phyloP scores from a whole-genome alignment of 768 basidiomycete genomes.

The Terana coerulea region DNA sequence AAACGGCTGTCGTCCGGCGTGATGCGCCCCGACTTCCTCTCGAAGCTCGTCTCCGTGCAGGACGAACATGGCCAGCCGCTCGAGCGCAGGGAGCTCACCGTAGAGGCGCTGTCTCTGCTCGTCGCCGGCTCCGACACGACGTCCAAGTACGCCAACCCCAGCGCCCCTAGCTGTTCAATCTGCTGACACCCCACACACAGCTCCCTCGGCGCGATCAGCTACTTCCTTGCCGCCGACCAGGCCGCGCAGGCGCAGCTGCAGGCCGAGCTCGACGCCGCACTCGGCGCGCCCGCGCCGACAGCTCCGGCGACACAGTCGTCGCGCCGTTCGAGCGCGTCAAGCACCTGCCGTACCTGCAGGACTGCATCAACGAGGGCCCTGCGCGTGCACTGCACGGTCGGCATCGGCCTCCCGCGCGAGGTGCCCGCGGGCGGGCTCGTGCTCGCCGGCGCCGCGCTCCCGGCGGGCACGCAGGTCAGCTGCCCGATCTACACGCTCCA shows the following conservation, averaged over 20 bases:
- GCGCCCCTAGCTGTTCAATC: too few relatives aligned
- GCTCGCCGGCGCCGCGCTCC: slow-evolving; percentile 19
- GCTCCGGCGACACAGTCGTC: neutral
- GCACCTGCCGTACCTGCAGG: slow-evolving; percentile 24
- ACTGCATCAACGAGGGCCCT: slow-evolving; percentile 29
- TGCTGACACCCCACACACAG: too few relatives aligned
- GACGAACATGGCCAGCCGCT: slow-evolving; percentile 15
- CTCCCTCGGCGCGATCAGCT: slow-evolving; percentile 6
- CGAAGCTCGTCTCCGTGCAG: slow-evolving; percentile 10
- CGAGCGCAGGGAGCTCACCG: slow-evolving; percentile 8
- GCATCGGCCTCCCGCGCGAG: slow-evolving; percentile 25
- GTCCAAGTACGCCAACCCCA: too few relatives aligned
- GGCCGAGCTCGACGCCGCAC: slow-evolving; percentile 6
- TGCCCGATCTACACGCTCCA: slow-evolving; percentile 27
- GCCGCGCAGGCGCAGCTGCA: slow-evolving; percentile 9
- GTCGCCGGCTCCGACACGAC: slow-evolving; percentile 18
- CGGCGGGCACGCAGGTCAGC: slow-evolving; percentile 23
- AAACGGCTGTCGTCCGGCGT: slow-evolving; percentile 4
- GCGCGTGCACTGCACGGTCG: slow-evolving; percentile 26
- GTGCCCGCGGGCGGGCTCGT: slow-evolving; percentile 23
- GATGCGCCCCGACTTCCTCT: slow-evolving; percentile 9
- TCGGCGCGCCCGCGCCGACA: neutral
- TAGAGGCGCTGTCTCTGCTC: slow-evolving; percentile 11
- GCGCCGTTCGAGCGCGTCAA: slow-evolving; percentile 15
- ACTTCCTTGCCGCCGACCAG: slow-evolving; percentile 8